Evolutionary conservation across 164 flowering plant species (phyloP), one percentile per base, ranked within the genome.

Genomic region (Liquidambar formosana): DNA sequence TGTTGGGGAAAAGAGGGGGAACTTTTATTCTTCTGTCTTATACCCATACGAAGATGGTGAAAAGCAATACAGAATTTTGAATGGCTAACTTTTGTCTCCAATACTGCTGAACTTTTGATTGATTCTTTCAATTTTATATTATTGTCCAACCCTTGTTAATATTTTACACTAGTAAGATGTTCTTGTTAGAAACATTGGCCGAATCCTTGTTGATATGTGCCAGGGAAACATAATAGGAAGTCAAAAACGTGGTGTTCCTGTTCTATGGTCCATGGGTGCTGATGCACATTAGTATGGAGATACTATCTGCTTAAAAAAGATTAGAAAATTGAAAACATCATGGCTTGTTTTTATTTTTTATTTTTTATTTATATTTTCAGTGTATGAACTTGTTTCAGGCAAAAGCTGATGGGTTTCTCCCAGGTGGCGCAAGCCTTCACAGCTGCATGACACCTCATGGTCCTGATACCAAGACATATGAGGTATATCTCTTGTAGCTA

Each of bases 361-460:
- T 38, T 60, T 45, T 16, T 1, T 60, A 60, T 60, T 8, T 19
- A 38, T 23, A 38, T 46, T 26, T 27, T 1, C 43, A 10, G 10
- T 52, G 8, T n/a, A 10, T 59, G 8, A 18, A 8, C 26, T 60
- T 14, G 23, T 41, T 82, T 67, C 78, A 94, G 98, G 99, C 97
- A 56, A 94, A 92, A 76, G 89, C 84, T 58, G 97, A 87, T 73
- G 97, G 98, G 45, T 92, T 92, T 82, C 86, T 90, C 21, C 99
- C 99, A 0, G 97, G 97, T 53, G 99, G 97, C 57, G 92, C 97
- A 66, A 92, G 99, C 75, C 93, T 94, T 65, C 99, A 94, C 58
- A 89, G 92, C 77, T 94, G 97, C 84, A 94, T 94, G 99, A 94
- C 95, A 57, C 99, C 99, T 1, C 99, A 94, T 78, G 99, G 99